Evolutionary conservation across 2,329 filamentous ascomycete genomes (phyloP), one percentile per base, ranked within the genome.

Genomic region (Apiospora malaysiana): DNA sequence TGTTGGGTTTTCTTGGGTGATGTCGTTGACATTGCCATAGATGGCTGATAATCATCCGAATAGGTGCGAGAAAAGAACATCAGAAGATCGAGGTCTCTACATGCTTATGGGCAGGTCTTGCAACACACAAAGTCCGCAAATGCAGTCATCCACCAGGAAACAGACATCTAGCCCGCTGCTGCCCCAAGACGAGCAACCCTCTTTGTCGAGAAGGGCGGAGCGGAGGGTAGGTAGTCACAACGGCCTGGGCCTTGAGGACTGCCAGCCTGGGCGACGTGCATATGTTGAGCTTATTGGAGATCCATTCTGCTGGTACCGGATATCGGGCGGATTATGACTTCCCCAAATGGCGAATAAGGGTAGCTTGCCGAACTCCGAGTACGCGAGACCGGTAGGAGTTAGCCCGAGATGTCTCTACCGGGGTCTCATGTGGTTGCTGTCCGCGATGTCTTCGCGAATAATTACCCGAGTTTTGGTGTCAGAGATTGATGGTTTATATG

Each of bases 241-340:
- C 12, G 14, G 9, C 9, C 21, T 63, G 32, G 56, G 32, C 37
- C 27, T 3, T 8, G 18, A 18, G 32, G 27, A 40, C 27, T 40
- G 18, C 56, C 32, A 12, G 2, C 56, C 40, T 63, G 56, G 32
- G 56, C 56, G 32, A 40, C 21, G 37, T 63, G 56, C 56, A 63
- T 40, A 63, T 23, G 3, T 12, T n/a, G 32, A 63, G 56, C 56
- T 63, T 63, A 63, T 63, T 40, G 56, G 32, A 23, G 56, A 63
- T 14, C 56, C 56, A 63, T 63, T 21, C 32, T 32, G 16, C 21
- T 63, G 27, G 56, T 40, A 59, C 27, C 18, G 27, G 51, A 18
- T 37, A 59, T 59, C 27, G 27, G 27, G 9, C 32, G 7, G 16
- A 21, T 9, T 9, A 37, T 59, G 18, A 18, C 51, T 37, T 59